A percentile compares a stretch with the other conserved stretches of the same genome.
These are phyloP conservation scores for Globisporangium heterothallicum DNA, from an alignment of 352 stramenopile species.

Conservation along the genomic window DNA sequence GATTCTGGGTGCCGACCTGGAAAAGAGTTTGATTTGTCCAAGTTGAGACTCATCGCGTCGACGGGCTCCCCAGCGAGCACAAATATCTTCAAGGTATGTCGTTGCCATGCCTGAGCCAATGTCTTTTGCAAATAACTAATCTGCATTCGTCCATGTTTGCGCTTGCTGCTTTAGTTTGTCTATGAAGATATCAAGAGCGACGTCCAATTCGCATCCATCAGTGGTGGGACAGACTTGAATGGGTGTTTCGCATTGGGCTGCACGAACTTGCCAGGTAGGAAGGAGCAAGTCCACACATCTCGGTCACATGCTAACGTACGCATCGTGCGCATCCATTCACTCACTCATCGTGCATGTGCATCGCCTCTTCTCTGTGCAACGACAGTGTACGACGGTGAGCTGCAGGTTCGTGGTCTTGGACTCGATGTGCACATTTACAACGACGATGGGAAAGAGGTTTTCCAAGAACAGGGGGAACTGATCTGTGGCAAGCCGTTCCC, in stretches of 20 bases:
- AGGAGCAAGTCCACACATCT: no score
- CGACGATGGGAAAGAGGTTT: slow-evolving; percentile 47
- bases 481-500: slow-evolving; percentile 78
- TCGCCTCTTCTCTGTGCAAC: slow-evolving; percentile 4
- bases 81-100: slow-evolving; percentile 63
- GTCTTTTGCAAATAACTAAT: no score
- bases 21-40: slow-evolving; percentile 60
- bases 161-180: slow-evolving; percentile 36
- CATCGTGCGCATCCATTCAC: background rate
- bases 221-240: slow-evolving; percentile 79
- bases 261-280: slow-evolving; percentile 57
- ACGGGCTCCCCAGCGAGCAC: slow-evolving; percentile 70
- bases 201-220: slow-evolving; percentile 80
- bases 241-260: slow-evolving; percentile 73
- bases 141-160: no score
- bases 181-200: slow-evolving; percentile 70
- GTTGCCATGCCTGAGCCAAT: no score
- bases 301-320: no score
- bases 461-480: slow-evolving; percentile 50
- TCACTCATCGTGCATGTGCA: background rate
- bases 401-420: slow-evolving; percentile 75
- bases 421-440: slow-evolving; percentile 75
- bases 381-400: slow-evolving; percentile 64
- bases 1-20: slow-evolving; percentile 54
- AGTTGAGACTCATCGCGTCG: slow-evolving; percentile 59